These are phyloP conservation scores for Diversispora eburnea DNA, from an alignment of 192 early-diverging fungal genomes.

Conservation along the genomic window DNA sequence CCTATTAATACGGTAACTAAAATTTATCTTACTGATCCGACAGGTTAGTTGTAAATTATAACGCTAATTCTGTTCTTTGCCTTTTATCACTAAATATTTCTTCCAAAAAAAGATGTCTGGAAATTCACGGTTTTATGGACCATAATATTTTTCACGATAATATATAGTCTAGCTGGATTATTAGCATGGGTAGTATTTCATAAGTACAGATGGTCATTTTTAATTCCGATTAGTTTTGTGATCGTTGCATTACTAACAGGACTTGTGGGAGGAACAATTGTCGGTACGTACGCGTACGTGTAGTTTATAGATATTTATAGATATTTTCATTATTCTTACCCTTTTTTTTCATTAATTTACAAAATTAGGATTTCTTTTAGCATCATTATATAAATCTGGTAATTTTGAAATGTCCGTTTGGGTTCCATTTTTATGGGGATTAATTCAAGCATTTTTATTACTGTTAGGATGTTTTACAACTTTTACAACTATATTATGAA, in stretches of 20 bases:
- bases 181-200: slow-evolving; percentile 53
- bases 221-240: slow-evolving; percentile 36
- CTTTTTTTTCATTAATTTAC: too few species aligned
- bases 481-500: slow-evolving; percentile 51
- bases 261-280: slow-evolving; percentile 43
- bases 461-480: slow-evolving; percentile 59
- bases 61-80: neutral
- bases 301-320: too few species aligned
- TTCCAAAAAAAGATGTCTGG: slow-evolving; percentile 51
- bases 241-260: slow-evolving; percentile 37
- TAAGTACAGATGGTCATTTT: slow-evolving; percentile 38
- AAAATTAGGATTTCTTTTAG: slow-evolving; percentile 50
- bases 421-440: slow-evolving; percentile 66
- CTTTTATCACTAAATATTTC: neutral
- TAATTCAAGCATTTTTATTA: slow-evolving; percentile 61
- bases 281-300: slow-evolving; percentile 31
- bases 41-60: neutral
- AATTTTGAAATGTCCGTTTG: slow-evolving; percentile 68
- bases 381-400: slow-evolving; percentile 58
- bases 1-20: neutral
- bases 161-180: slow-evolving; percentile 59
- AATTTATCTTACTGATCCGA: neutral
- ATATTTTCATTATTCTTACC: too few species aligned
- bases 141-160: slow-evolving; percentile 50
- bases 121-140: slow-evolving; percentile 60